Evolutionary conservation across 2,329 filamentous ascomycete genomes (phyloP), one percentile per base, ranked within the genome.

Genomic region (Hypoxylon sp.): DNA sequence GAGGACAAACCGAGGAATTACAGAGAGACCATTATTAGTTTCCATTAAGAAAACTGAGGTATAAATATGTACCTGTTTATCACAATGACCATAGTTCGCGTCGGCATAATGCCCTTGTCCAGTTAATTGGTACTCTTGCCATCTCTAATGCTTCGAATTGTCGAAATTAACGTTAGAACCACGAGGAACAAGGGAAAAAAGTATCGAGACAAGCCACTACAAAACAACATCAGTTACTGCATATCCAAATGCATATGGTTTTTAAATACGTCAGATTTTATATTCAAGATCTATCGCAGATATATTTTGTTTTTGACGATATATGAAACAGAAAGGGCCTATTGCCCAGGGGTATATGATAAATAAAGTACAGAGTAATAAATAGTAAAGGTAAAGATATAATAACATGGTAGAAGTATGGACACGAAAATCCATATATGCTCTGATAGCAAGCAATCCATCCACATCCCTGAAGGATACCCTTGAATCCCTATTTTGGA

Each of bases 271-370:
- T 3, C 19, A 10, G 9, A 17, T 50, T 35, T 51, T 44, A 52
- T 60, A 44, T 52, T 33, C 22, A 26, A 35, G 55, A 60, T 66
- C 52, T 62, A 58, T 42, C 6, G 3, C n/a, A 53, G 46, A 58
- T 66, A 52, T 66, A 66, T 17, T 46, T 14, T 48, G 29, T 44
- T 26, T 33, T 29, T 24, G 57, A 31, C 44, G 39, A 3, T 39
- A 26, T 46, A 42, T 37, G 24, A 42, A 53, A 53, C 29, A 55
- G 33, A 37, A 62, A 8, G 37, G 58, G 63, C 54, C 5, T 59
- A 42, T 46, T 17, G 59, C 62, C 54, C 26, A 31, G 59, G 65
- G 67, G 67, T 69, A 67, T 69, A 66, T 69, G 35, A 9, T 48
- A 26, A 33, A 51, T 26, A 55, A 55, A 33, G 51, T 55, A 66